Evolutionary conservation across 805 yeast species (phyloP).

Genomic region (Debaryomyces maramus): DNA sequence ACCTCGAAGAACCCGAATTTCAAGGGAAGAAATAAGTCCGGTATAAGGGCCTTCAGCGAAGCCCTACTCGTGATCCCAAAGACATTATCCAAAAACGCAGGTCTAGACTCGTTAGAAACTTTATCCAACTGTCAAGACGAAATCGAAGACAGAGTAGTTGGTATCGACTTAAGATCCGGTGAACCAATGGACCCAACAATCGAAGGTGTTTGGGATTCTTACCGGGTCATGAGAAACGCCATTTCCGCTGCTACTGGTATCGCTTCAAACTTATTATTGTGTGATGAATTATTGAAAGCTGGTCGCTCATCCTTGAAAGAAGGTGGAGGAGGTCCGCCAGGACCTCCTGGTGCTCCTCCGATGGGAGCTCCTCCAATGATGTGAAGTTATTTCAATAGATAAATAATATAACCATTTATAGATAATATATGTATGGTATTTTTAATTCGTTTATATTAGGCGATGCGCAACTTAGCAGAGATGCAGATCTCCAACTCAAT

Average conservation of each 20-base stretch:
- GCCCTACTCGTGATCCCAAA: constrained; percentile 90
- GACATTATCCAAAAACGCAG: constrained; percentile 88
- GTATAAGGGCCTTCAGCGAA: constrained; percentile 91
- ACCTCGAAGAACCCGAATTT: constrained; percentile 51
- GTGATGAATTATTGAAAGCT: constrained; percentile 96
- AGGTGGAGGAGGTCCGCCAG: constrained; percentile 31
- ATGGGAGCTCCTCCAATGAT: constrained; percentile 19
- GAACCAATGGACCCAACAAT: constrained; percentile 94
- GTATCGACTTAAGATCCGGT: constrained; percentile 87
- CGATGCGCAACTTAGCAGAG: too few relatives aligned
- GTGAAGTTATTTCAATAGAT: constrained; percentile 5
- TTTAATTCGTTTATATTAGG: too few relatives aligned
- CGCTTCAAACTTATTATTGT: constrained; percentile 84
- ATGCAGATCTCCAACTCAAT: too few relatives aligned
- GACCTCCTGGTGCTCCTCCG: constrained; percentile 19
- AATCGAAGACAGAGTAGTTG: constrained; percentile 80
- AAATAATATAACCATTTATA: too few relatives aligned
- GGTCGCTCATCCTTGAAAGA: constrained; percentile 90
- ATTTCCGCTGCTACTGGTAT: constrained; percentile 91
- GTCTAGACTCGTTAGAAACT: constrained; percentile 89
- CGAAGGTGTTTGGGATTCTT: constrained; percentile 97
- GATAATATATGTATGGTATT: too few relatives aligned
- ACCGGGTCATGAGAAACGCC: constrained; percentile 90
- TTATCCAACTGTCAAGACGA: constrained; percentile 89
- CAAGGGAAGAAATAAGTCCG: constrained; percentile 86